Conservation (phyloP, 768 basidiomycete genomes). For the Termitomyces sp. region DNA sequence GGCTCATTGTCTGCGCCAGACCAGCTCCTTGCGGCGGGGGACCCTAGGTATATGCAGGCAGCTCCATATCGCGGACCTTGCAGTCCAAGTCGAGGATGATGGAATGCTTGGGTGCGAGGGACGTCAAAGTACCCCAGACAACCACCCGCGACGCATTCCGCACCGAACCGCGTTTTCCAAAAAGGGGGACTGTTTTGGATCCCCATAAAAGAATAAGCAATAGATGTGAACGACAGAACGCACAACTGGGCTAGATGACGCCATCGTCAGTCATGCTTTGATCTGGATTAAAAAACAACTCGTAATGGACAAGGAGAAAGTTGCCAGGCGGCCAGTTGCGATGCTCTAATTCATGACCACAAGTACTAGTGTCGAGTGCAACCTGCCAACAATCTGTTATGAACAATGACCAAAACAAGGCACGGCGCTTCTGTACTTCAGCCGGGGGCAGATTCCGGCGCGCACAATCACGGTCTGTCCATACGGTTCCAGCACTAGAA, state of each 20-base stretch:
- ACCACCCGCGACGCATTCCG: too few species aligned
- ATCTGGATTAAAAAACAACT: slow-evolving; percentile 57
- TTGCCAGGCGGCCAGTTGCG: slow-evolving; percentile 63
- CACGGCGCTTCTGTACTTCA: slow-evolving; percentile 67
- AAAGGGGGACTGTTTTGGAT: slow-evolving; percentile 44
- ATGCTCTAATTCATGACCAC: slow-evolving; percentile 39
- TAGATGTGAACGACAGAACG: slow-evolving; percentile 17
- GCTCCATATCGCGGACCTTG: slow-evolving; percentile 62
- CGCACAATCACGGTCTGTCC: slow-evolving; percentile 63
- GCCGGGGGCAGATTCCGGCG: slow-evolving; percentile 56
- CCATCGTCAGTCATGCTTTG: slow-evolving; percentile 56
- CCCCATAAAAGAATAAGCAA: too few species aligned
- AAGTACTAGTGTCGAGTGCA: not conserved
- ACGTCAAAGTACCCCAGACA: slow-evolving; percentile 58
- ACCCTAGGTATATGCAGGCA: slow-evolving; percentile 57
- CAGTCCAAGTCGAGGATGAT: slow-evolving; percentile 59
- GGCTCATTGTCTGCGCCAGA: slow-evolving; percentile 59
- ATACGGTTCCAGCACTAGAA: too few species aligned
- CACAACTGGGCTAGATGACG: slow-evolving; percentile 52
- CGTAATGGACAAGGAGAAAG: slow-evolving; percentile 74
- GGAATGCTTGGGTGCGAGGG: slow-evolving; percentile 55
- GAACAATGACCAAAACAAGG: slow-evolving; percentile 70
- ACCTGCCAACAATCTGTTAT: slow-evolving; percentile 76
- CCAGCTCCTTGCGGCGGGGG: slow-evolving; percentile 41
- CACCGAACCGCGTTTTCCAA: slow-evolving; percentile 69